Conservation (phyloP, 805 yeast species). For the Sugiyamaella smithiae region DNA sequence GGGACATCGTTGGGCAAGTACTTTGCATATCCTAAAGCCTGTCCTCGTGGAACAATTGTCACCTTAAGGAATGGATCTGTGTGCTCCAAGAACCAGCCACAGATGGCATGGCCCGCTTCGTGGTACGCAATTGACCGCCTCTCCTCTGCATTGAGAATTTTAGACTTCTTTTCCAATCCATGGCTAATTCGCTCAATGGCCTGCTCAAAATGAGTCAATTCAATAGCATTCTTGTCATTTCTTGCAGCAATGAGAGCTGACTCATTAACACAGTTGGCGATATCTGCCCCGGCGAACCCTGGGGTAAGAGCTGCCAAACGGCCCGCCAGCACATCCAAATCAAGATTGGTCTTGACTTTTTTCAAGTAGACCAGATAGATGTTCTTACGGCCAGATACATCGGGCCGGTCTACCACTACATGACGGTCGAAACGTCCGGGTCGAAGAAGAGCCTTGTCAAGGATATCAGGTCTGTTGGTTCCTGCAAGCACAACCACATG, state of each 20-base stretch:
- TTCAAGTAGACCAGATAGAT: conserved; percentile 83
- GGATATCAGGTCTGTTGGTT: conserved; percentile 91
- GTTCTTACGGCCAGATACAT: conserved; percentile 89
- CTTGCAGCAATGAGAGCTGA: conserved; percentile 97
- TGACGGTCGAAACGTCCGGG: conserved; percentile 98
- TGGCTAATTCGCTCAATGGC: conserved; percentile 98
- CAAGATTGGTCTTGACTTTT: conserved; percentile 59
- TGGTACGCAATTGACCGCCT: conserved; percentile 92
- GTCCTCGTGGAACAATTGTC: conserved; percentile 95
- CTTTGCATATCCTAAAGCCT: conserved; percentile 96
- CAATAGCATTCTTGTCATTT: conserved; percentile 64
- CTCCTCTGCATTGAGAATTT: conserved; percentile 79
- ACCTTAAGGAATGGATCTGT: conserved; percentile 96
- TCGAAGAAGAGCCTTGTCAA: conserved; percentile 89
- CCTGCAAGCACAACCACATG: conserved; percentile 97
- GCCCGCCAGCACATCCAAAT: conserved; percentile 64
- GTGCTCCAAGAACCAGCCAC: conserved; percentile 91
- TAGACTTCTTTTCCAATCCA: conserved; percentile 88
- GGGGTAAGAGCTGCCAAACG: conserved; percentile 94
- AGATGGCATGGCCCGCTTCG: conserved; percentile 98
- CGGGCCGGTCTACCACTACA: conserved; percentile 87
- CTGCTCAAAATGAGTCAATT: conserved; percentile 79
- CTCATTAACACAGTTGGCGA: conserved; percentile 95
- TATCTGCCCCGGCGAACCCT: conserved; percentile 98
- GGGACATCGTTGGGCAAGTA: conserved; percentile 92